phyloP scores from a whole-genome alignment of 2,329 filamentous ascomycete genomes.

The Pochonia chlamydosporia region DNA sequence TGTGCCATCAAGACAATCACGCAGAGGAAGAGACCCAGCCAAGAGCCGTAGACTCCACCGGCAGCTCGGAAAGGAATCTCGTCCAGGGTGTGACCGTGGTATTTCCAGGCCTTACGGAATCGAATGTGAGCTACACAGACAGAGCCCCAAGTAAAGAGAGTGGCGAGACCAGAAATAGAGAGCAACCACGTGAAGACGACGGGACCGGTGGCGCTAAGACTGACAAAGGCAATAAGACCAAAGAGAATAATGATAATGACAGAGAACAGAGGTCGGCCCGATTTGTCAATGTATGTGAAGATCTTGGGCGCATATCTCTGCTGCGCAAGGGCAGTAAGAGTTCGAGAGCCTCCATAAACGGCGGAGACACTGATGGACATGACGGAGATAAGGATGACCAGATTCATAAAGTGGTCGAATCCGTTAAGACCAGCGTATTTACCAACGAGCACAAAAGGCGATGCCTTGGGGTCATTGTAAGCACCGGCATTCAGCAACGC shows the following conservation, averaged over 20 bases:
- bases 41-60: slow-evolving; percentile 58
- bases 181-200: slow-evolving; percentile 57
- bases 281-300: slow-evolving; percentile 48
- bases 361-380: slow-evolving; percentile 48
- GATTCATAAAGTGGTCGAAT: slow-evolving; percentile 47
- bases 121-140: slow-evolving; percentile 61
- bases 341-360: slow-evolving; percentile 51
- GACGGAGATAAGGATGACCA: slow-evolving; percentile 48
- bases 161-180: slow-evolving; percentile 53
- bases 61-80: slow-evolving; percentile 61
- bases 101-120: slow-evolving; percentile 54
- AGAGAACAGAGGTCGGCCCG: slow-evolving; percentile 43
- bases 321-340: slow-evolving; percentile 48
- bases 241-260: slow-evolving; percentile 20
- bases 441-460: slow-evolving; percentile 46
- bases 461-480: slow-evolving; percentile 34
- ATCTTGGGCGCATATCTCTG: slow-evolving; percentile 49
- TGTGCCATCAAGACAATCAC: slow-evolving; percentile 49
- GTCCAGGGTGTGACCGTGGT: slow-evolving; percentile 54
- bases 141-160: slow-evolving; percentile 59
- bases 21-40: slow-evolving; percentile 53
- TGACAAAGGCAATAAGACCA: slow-evolving; percentile 27
- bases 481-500: slow-evolving; percentile 40
- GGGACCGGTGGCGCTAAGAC: slow-evolving; percentile 34
- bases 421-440: slow-evolving; percentile 41